Evolutionary conservation across 2,329 filamentous ascomycete genomes (phyloP).

Genomic region (Mariannaea sp.): DNA sequence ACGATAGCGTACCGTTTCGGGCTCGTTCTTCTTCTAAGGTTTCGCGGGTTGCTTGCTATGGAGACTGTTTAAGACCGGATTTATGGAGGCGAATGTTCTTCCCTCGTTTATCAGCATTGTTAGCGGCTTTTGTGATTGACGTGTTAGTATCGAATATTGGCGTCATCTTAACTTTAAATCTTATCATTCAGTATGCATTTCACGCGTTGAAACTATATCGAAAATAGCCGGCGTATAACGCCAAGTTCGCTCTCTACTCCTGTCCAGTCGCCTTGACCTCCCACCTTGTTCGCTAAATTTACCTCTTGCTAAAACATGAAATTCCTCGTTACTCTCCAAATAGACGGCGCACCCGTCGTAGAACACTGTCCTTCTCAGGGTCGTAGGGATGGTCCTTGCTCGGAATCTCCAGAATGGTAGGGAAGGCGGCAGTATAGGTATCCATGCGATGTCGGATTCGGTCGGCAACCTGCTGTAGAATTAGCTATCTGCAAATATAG

Average conservation of each 20-base stretch:
- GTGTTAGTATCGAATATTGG: constrained; percentile 26
- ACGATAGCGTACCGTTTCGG: constrained; percentile 4
- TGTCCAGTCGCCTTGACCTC: background rate
- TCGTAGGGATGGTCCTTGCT: constrained; percentile 99
- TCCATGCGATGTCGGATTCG: constrained; percentile 90
- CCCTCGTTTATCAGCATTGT: constrained; percentile 25
- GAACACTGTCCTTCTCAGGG: constrained; percentile 96
- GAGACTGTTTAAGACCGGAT: constrained; percentile 18
- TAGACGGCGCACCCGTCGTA: constrained; percentile 76
- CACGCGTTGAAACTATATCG: constrained; percentile 16
- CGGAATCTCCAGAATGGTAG: constrained; percentile 94
- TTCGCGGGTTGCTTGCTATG: constrained; percentile 23
- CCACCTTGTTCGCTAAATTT: constrained; percentile 14
- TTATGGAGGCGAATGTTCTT: constrained; percentile 31
- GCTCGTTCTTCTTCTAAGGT: constrained; percentile 18
- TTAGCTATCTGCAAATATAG: constrained; percentile 26
- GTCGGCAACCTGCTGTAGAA: constrained; percentile 75
- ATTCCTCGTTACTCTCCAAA: constrained; percentile 65
- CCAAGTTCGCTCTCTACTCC: background rate
- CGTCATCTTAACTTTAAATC: constrained; percentile 8
- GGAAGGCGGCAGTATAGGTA: constrained; percentile 91
- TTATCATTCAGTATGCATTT: constrained; percentile 12
- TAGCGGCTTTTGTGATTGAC: constrained; percentile 34
- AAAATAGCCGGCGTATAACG: constrained; percentile 1
- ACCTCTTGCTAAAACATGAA: constrained; percentile 1